These are phyloP conservation scores for Coemansia sp. DNA, from an alignment of 192 early-diverging fungal species.

Conservation along the genomic window DNA sequence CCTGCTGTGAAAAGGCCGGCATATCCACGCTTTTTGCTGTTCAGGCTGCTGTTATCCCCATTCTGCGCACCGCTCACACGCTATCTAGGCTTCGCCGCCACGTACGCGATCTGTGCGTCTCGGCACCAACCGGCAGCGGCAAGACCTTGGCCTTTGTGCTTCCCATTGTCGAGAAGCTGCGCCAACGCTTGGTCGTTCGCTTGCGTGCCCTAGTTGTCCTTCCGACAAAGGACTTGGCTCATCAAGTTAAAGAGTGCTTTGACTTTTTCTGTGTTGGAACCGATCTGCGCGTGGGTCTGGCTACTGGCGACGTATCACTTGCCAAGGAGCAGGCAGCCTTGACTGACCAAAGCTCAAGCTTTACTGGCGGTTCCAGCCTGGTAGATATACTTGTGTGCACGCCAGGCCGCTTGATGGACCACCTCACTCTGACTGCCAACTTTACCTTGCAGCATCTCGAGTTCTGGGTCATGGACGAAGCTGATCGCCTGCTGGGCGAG, in stretches of 20 bases:
- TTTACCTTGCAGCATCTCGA: constrained; percentile 90
- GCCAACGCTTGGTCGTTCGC: constrained; percentile 69
- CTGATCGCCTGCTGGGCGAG: constrained; percentile 90
- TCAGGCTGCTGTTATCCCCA: constrained; percentile 82
- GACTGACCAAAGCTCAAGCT: constrained; percentile 23
- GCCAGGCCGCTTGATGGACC: constrained; percentile 93
- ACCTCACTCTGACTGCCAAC: constrained; percentile 75
- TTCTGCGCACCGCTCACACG: constrained; percentile 65
- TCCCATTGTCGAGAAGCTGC: constrained; percentile 84
- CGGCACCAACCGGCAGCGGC: constrained; percentile 92
- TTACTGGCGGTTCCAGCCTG: constrained; percentile 60
- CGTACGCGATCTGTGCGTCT: constrained; percentile 89
- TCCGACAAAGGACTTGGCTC: constrained; percentile 89
- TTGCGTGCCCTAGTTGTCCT: constrained; percentile 87
- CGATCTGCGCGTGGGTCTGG: constrained; percentile 67
- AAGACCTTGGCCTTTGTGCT: constrained; percentile 96
- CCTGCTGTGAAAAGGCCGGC: constrained; percentile 61
- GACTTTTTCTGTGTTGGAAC: constrained; percentile 76
- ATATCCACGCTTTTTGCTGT: constrained; percentile 83
- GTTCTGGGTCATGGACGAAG: constrained; percentile 94
- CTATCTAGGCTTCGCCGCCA: constrained; percentile 67
- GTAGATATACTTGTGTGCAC: constrained; percentile 93
- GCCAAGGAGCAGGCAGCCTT: constrained; percentile 64
- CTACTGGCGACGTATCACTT: constrained; percentile 77
- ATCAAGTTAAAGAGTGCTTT: constrained; percentile 85